Base-by-base conservation (phyloP, 768 basidiomycete genomes). In the Strobilomyces confusus region DNA sequence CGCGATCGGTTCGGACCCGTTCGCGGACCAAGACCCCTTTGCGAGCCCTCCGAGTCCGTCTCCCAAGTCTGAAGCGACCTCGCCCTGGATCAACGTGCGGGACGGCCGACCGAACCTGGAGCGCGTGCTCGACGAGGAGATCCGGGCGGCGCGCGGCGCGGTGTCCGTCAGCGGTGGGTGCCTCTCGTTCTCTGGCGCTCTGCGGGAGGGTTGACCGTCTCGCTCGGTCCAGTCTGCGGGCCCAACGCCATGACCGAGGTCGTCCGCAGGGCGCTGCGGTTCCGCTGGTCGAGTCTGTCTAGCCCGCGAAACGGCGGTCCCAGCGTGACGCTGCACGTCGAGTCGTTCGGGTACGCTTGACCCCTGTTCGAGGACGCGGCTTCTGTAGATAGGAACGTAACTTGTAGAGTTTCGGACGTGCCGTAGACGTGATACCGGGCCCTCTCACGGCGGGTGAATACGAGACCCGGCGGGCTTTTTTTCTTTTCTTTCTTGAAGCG, bases 151-250 rank as follows among this genome's bases (percentile, higher is more conserved):
- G 2, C 61, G 57, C 2, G 75, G 74, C 2, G 60, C 64, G 6
- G 64, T 78, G 49, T 75, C 74, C 6, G 72, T 81, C 25, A 76
- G 71, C 38, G 79, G 79, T 77, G 47, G 9, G 73, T 64, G 4
- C 34, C 22, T 26, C 26, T n/a, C 11, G 34, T 12, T 23, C 15
- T 29, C n/a, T 11, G 17, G 4, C 25, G 11, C 12, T 5, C 55
- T 14, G 2, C 19, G n/a, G n/a, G n/a, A n/a, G n/a, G n/a, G 41
- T 17, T 37, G 5, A 37, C 17, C 25, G 11, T 32, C 7, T 42
- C 30, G 7, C 25, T 9, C 8, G 15, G 5, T 17, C 11, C 15
- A 22, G 38, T 59, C 11, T 81, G 80, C 36, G 80, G 79, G 4
- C 71, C 77, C 0, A 62, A 58, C 6, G 63, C 64, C 3, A 62